A percentile compares a stretch with the other conserved stretches of the same genome.
Evolutionary conservation across 2,329 filamentous ascomycete genomes (phyloP).

Genomic region (Apiospora koreana): DNA sequence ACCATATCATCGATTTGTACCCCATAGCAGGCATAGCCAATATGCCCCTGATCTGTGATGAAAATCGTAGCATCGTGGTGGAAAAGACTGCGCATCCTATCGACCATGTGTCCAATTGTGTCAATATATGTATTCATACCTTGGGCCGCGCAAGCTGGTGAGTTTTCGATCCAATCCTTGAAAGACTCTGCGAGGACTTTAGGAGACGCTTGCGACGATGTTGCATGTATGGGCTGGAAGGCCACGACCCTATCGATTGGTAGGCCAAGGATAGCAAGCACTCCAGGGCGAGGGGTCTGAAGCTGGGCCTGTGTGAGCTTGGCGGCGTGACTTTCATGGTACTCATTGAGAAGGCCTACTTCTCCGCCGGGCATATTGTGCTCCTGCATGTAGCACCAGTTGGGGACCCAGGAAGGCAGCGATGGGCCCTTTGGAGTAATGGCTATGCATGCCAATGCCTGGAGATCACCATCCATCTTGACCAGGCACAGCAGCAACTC

Average conservation of each 20-base stretch:
- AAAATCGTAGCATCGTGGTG: background rate
- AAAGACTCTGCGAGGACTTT: background rate
- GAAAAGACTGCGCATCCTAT: background rate
- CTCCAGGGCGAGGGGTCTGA: background rate
- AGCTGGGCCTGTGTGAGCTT: background rate
- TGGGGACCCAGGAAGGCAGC: background rate
- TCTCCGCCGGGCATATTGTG: background rate
- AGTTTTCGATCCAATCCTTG: background rate
- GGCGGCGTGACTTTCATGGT: background rate
- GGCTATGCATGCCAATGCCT: background rate
- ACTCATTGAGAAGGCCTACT: background rate
- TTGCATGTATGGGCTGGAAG: background rate
- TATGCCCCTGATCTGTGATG: background rate
- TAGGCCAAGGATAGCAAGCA: background rate
- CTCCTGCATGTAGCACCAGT: background rate
- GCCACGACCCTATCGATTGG: background rate
- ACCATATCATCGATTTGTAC: background rate
- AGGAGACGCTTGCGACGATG: background rate
- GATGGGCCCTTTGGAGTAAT: background rate
- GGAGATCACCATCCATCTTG: background rate
- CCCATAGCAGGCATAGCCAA: background rate
- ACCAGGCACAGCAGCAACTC: slow-evolving; percentile 4
- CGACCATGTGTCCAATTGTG: background rate
- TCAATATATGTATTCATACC: background rate
- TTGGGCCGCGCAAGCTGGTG: too few relatives aligned